Evolutionary conservation across 78 protist genomes (phyloP).

Genomic region (Dictyostelium citrinum): DNA sequence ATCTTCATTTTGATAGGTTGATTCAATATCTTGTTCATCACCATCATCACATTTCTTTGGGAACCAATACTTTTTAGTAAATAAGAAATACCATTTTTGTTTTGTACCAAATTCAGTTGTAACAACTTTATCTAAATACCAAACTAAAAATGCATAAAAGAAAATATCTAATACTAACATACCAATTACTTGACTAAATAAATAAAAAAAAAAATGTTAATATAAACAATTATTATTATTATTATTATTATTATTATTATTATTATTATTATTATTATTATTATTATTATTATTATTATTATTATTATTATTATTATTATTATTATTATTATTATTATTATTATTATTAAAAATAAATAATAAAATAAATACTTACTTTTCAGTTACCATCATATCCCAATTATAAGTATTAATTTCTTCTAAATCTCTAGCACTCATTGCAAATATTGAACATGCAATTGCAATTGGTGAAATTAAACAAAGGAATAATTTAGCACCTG

Average conservation of each 20-base stretch:
- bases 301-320: no score
- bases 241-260: no score
- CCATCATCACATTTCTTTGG: background rate
- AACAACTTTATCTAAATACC: slow-evolving; percentile 56
- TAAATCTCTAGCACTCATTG: slow-evolving; percentile 16
- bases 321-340: no score
- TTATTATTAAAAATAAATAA: no score
- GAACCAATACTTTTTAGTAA: slow-evolving; percentile 27
- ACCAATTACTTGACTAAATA: slow-evolving; percentile 5
- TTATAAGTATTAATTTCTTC: background rate
- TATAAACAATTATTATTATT: no score
- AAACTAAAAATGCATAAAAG: slow-evolving; percentile 20
- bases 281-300: no score
- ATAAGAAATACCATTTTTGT: slow-evolving; percentile 4
- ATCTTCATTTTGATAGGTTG: slow-evolving; percentile 8
- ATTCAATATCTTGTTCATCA: background rate
- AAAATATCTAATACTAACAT: slow-evolving; percentile 48
- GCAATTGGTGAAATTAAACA: slow-evolving; percentile 58
- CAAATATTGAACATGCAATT: slow-evolving; percentile 16
- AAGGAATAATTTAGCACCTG: slow-evolving; percentile 7
- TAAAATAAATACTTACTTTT: background rate
- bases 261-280: no score
- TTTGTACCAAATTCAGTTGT: slow-evolving; percentile 43
- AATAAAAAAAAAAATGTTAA: background rate
- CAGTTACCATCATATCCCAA: background rate